Evolutionary conservation across 2,329 filamentous ascomycete species (phyloP).

Genomic region (Penicillium sp.): DNA sequence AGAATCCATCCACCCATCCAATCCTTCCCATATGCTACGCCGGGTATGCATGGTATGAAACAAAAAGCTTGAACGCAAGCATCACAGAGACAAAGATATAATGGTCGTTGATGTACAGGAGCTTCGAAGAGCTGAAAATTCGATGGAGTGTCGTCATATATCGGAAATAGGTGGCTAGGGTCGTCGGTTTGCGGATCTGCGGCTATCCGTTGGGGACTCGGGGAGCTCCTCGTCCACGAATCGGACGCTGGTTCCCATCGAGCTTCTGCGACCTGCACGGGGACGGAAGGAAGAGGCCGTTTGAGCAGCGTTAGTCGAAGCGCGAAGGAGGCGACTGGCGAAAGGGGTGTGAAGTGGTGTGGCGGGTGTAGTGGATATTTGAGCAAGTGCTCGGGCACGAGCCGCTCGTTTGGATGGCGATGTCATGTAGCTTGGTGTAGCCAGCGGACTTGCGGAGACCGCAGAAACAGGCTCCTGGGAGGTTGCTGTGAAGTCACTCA

Average conservation of each 20-base stretch:
- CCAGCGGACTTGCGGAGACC: conserved; percentile 40
- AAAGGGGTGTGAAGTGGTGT: conserved; percentile 51
- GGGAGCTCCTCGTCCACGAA: conserved; percentile 46
- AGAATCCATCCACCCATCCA: conserved; percentile 11
- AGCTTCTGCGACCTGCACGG: conserved; percentile 31
- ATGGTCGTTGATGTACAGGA: conserved; percentile 24
- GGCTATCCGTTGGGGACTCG: conserved; percentile 45
- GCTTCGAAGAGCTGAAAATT: background rate
- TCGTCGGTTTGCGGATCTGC: conserved; percentile 40
- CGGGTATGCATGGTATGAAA: conserved; percentile 26
- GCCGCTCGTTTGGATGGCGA: conserved; percentile 53
- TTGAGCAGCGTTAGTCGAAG: conserved; percentile 24
- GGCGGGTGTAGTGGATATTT: conserved; percentile 50
- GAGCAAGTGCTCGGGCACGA: conserved; percentile 45
- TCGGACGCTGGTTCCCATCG: conserved; percentile 44
- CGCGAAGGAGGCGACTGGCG: conserved; percentile 42
- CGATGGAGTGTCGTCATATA: conserved; percentile 14
- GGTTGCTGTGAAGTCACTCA: conserved; percentile 39
- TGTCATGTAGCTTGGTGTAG: conserved; percentile 48
- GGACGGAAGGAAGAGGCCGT: conserved; percentile 30
- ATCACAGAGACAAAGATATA: conserved; percentile 21
- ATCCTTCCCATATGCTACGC: conserved; percentile 28
- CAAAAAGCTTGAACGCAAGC: conserved; percentile 15
- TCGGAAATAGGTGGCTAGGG: conserved; percentile 20
- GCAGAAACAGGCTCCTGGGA: conserved; percentile 36